These are phyloP conservation scores for Phyllosticta ampelicida DNA, from an alignment of 2,329 filamentous ascomycete species.

Conservation along the genomic window DNA sequence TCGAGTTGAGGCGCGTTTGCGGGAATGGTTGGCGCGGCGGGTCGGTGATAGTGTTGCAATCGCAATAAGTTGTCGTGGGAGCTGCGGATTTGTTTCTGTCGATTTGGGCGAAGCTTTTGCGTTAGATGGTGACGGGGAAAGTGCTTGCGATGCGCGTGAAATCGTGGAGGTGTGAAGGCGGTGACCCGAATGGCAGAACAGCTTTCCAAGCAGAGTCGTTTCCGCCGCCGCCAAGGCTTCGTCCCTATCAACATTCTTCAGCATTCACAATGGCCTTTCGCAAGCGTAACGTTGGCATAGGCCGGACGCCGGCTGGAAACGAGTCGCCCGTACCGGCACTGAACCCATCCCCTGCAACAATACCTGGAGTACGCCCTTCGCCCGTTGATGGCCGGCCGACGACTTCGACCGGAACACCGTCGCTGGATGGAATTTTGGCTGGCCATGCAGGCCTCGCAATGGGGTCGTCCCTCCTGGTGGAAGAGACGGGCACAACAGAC, in stretches of 20 bases:
- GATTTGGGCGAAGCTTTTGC: too few relatives aligned
- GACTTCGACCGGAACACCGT: slow-evolving; percentile 82
- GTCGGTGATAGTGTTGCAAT: too few relatives aligned
- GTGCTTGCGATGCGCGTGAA: background rate
- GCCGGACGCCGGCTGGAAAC: slow-evolving; percentile 22
- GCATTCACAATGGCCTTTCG: slow-evolving; percentile 51
- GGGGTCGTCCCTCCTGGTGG: slow-evolving; percentile 68
- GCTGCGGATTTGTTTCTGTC: too few relatives aligned
- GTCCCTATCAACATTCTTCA: background rate
- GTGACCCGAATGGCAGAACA: too few relatives aligned
- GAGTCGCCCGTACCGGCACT: slow-evolving; percentile 10
- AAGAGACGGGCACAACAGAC: slow-evolving; percentile 88
- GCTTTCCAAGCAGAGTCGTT: background rate
- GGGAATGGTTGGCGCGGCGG: background rate
- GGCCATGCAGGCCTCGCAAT: slow-evolving; percentile 78
- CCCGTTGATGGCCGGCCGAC: slow-evolving; percentile 78
- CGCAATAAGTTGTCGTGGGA: too few relatives aligned
- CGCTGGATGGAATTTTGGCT: slow-evolving; percentile 73
- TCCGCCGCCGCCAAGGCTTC: background rate
- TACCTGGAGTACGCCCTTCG: slow-evolving; percentile 63
- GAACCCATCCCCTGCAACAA: slow-evolving; percentile 15
- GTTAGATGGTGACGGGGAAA: background rate
- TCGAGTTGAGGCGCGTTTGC: background rate
- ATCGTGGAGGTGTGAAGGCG: background rate
- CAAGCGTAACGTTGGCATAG: slow-evolving; percentile 53